A percentile compares a stretch with the other conserved stretches of the same genome.
These are phyloP conservation scores for Quercus robur DNA, from an alignment of 306 rosid genomes.

Conservation along the genomic window DNA sequence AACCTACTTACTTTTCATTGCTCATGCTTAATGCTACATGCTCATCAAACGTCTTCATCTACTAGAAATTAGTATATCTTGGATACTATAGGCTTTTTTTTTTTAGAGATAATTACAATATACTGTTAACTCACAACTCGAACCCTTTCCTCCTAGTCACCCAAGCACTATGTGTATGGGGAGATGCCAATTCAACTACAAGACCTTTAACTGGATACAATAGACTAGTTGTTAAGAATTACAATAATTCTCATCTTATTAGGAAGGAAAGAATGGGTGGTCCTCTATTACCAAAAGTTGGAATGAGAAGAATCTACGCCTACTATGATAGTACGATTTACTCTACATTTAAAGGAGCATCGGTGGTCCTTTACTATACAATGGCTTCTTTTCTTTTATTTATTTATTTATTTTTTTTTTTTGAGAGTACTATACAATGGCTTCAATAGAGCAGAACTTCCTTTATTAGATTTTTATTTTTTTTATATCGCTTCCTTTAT, in stretches of 20 bases:
- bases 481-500: not conserved
- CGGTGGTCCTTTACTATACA: not conserved
- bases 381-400: no score
- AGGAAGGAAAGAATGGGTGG: not conserved
- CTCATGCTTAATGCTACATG: no score
- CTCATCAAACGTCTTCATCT: no score
- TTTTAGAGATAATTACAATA: no score
- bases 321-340: not conserved
- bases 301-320: constrained; percentile 10
- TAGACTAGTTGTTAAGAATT: not conserved
- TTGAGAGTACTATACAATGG: not conserved
- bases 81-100: no score
- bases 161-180: accelerated
- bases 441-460: not conserved
- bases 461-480: not conserved
- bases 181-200: no score
- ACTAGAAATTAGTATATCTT: no score
- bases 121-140: accelerated
- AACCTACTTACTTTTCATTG: no score
- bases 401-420: no score
- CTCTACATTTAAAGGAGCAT: not conserved
- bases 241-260: not conserved
- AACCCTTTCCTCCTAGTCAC: accelerated
- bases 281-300: constrained; percentile 1
- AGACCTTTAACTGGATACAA: not conserved